phyloP scores from a whole-genome alignment of 108 stramenopile genomes.

The Stephanodiscus triporus region DNA sequence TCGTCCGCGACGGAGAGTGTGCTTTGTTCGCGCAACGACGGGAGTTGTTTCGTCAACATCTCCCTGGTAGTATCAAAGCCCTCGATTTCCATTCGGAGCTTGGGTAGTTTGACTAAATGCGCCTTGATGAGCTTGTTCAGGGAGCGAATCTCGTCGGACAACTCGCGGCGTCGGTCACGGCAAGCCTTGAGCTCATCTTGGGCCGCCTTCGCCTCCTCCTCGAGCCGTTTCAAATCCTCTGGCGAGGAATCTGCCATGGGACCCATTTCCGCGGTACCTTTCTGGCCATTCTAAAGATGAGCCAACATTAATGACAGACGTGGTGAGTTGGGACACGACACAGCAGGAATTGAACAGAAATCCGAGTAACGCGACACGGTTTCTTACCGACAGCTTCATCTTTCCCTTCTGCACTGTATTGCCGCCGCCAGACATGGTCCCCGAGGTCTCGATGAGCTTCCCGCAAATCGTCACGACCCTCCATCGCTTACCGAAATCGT shows the following conservation, averaged over 20 bases:
- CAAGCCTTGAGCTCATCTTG: constrained; percentile 60
- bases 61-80: constrained; percentile 84
- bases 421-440: constrained; percentile 99
- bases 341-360: background rate
- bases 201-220: constrained; percentile 57
- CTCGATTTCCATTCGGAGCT: constrained; percentile 80
- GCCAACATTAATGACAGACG: background rate
- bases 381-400: constrained; percentile 83
- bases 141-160: constrained; percentile 68
- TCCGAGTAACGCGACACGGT: background rate
- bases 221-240: constrained; percentile 57
- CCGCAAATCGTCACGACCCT: constrained; percentile 95
- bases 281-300: constrained; percentile 59
- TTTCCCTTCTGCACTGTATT: constrained; percentile 77
- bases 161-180: constrained; percentile 59
- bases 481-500: constrained; percentile 89
- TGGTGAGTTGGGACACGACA: background rate
- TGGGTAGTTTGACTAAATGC: constrained; percentile 74
- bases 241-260: constrained; percentile 42
- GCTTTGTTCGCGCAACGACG: constrained; percentile 72
- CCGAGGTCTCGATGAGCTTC: constrained; percentile 95
- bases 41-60: constrained; percentile 80
- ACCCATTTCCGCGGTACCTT: constrained; percentile 19
- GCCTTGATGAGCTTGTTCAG: constrained; percentile 70
- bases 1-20: constrained; percentile 72